These are phyloP conservation scores for Neurospora terricola DNA, from an alignment of 495 filamentous ascomycete genomes.

Conservation along the genomic window DNA sequence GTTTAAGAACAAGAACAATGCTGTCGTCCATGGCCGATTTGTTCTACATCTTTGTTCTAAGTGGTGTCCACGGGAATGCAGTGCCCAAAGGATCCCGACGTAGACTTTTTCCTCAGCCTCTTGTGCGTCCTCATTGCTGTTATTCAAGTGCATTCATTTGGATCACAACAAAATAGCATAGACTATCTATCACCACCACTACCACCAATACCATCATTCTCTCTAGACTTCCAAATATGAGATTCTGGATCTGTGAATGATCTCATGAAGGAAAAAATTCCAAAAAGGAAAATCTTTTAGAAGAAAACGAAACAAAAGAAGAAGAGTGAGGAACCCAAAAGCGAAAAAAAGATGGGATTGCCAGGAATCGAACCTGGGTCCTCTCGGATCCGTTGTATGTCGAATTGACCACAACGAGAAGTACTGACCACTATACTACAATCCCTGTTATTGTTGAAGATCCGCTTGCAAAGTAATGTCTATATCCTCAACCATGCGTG, in stretches of 20 bases:
- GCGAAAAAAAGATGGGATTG: neutral
- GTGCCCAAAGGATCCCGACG: neutral
- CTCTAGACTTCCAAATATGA: neutral
- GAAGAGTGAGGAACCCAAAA: neutral
- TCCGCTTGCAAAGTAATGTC: rapidly evolving
- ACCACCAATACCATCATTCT: neutral
- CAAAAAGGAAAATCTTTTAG: too few relatives aligned
- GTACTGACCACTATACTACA: neutral
- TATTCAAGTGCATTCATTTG: neutral
- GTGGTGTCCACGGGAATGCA: neutral
- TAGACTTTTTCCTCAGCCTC: neutral
- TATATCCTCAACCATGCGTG: neutral
- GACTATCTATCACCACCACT: neutral
- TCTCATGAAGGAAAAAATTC: neutral
- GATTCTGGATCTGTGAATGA: neutral
- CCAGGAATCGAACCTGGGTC: neutral
- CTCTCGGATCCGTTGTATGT: neutral
- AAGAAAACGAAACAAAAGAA: too few relatives aligned
- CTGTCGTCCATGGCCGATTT: neutral
- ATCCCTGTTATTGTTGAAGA: neutral
- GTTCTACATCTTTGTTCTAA: neutral
- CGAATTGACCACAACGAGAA: neutral
- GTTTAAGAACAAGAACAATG: neutral
- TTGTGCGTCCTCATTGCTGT: neutral
- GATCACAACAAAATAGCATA: neutral